Conservation (phyloP, 2,329 filamentous ascomycete species). For the Sclerotinia glacialis region DNA sequence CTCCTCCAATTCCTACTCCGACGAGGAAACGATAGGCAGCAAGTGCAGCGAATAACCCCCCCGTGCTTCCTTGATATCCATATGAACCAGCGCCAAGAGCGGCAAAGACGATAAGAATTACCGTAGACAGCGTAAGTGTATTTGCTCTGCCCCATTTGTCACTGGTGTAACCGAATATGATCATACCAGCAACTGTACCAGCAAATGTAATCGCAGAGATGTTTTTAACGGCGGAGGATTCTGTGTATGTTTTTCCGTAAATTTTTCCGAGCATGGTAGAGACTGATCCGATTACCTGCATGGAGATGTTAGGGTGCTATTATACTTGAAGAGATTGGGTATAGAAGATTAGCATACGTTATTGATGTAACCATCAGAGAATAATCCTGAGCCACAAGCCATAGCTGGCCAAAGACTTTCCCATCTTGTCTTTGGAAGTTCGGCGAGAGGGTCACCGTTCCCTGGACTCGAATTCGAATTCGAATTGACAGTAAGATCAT, state of each 20-base stretch:
- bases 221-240: slow-evolving; percentile 67
- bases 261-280: slow-evolving; percentile 69
- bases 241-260: slow-evolving; percentile 68
- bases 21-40: slow-evolving; percentile 79
- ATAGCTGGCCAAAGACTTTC: slow-evolving; percentile 58
- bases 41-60: slow-evolving; percentile 73
- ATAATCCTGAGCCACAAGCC: slow-evolving; percentile 84
- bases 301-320: not conserved
- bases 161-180: slow-evolving; percentile 75
- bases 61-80: slow-evolving; percentile 62
- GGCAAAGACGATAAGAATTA: slow-evolving; percentile 83
- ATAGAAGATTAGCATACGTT: slow-evolving; percentile 54
- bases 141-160: slow-evolving; percentile 85
- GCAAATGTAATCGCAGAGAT: slow-evolving; percentile 82
- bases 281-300: slow-evolving; percentile 77
- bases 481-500: slow-evolving; percentile 14
- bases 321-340: not conserved
- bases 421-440: slow-evolving; percentile 32
- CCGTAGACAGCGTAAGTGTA: slow-evolving; percentile 74
- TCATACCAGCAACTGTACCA: slow-evolving; percentile 78
- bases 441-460: slow-evolving; percentile 27
- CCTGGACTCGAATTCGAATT: slow-evolving; percentile 13
- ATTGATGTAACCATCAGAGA: slow-evolving; percentile 90
- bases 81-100: slow-evolving; percentile 76
- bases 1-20: slow-evolving; percentile 68